These are phyloP conservation scores for Chlorella variabilis DNA, from an alignment of 163 green algal genomes.

Conservation along the genomic window DNA sequence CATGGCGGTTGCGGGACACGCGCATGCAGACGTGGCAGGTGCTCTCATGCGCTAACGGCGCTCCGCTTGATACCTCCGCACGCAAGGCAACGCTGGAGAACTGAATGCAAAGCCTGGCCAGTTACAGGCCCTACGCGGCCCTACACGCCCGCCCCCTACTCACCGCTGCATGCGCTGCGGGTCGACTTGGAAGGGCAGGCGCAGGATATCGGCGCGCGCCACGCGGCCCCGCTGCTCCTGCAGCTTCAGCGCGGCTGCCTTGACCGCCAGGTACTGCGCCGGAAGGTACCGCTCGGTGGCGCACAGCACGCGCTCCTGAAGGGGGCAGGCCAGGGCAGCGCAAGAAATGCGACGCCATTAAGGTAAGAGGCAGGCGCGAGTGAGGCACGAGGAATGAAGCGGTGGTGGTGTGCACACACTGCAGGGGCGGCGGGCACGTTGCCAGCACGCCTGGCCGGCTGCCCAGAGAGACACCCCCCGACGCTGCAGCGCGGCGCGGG, in stretches of 20 bases:
- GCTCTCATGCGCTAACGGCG: too few species aligned
- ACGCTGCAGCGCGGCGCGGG: too few species aligned
- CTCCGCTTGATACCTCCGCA: not conserved
- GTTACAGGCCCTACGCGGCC: not conserved
- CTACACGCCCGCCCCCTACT: not conserved
- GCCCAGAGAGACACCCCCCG: too few species aligned
- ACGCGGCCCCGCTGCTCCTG: conserved; percentile 47
- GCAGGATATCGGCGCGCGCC: conserved; percentile 54
- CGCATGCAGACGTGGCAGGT: conserved; percentile 59
- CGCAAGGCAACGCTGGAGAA: too few species aligned
- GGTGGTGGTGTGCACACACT: too few species aligned
- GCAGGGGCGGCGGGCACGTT: not conserved
- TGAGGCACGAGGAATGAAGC: too few species aligned
- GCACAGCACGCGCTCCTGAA: conserved; percentile 82
- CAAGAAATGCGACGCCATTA: too few species aligned
- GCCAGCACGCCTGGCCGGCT: too few species aligned
- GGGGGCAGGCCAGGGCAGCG: too few species aligned
- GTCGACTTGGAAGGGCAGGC: conserved; percentile 16
- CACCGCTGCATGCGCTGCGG: conserved; percentile 19
- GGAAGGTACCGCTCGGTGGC: conserved; percentile 73
- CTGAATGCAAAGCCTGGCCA: not conserved
- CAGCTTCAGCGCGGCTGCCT: conserved; percentile 76
- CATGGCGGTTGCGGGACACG: conserved; percentile 63
- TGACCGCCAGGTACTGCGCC: conserved; percentile 88
- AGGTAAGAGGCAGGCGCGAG: too few species aligned